Conservation (phyloP, 2,329 filamentous ascomycete genomes). For the Phoma sp. region DNA sequence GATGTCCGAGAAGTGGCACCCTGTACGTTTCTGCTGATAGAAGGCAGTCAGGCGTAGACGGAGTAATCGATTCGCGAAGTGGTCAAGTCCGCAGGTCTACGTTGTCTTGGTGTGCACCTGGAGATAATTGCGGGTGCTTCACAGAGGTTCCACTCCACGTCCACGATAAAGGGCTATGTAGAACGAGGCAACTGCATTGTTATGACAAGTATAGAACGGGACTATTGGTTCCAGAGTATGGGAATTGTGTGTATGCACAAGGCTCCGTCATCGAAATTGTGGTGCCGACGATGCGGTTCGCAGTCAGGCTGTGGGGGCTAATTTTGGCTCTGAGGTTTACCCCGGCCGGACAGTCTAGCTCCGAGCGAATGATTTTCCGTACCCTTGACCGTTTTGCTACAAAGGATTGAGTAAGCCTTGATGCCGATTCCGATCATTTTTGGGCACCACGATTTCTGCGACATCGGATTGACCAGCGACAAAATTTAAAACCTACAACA, state of each 20-base stretch:
- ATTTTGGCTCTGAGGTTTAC: slow-evolving; percentile 8
- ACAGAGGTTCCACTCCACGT: not conserved
- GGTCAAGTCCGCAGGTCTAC: slow-evolving; percentile 9
- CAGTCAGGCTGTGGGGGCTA: slow-evolving; percentile 14
- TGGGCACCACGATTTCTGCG: not conserved
- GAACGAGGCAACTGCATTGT: not conserved
- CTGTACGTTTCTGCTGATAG: not conserved
- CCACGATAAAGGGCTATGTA: not conserved
- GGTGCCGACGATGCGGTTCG: slow-evolving; percentile 7
- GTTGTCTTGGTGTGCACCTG: not conserved
- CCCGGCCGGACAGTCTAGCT: not conserved
- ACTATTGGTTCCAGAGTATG: slow-evolving; percentile 11
- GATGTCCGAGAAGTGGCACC: slow-evolving; percentile 13
- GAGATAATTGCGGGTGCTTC: not conserved
- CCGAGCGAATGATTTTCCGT: not conserved
- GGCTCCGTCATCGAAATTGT: slow-evolving; percentile 1
- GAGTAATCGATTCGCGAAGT: not conserved
- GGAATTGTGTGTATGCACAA: slow-evolving; percentile 13
- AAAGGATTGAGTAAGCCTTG: no score
- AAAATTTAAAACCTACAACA: no score
- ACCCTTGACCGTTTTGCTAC: not conserved
- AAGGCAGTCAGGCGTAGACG: not conserved
- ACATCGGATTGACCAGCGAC: no score
- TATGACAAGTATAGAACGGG: slow-evolving; percentile 15
- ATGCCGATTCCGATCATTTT: not conserved